Percentiles rank a stretch among this genome's conserved stretches.
Conservation (phyloP, 441 rosid species). For the Aleurites moluccanus region DNA sequence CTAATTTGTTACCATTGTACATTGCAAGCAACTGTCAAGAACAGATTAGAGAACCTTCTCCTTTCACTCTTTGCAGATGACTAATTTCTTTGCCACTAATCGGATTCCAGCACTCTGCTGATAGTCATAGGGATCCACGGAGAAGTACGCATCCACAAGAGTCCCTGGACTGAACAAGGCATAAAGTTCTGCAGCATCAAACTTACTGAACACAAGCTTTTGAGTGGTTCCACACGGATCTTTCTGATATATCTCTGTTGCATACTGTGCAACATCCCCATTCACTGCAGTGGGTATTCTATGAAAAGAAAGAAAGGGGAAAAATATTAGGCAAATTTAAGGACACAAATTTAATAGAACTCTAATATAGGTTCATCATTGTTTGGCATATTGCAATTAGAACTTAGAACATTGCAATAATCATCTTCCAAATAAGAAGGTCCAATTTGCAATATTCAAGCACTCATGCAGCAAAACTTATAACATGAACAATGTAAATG, state of each 20-base stretch:
- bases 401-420: neutral
- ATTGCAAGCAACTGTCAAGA: neutral
- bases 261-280: conserved; percentile 49
- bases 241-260: conserved; percentile 60
- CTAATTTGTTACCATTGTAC: neutral
- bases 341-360: neutral
- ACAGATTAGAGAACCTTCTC: neutral
- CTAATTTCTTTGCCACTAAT: conserved; percentile 58
- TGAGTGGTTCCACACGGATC: conserved; percentile 49
- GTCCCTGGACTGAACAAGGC: conserved; percentile 45
- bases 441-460: neutral
- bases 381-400: neutral
- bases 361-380: neutral
- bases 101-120: conserved; percentile 77
- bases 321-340: neutral
- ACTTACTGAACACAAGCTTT: conserved; percentile 52
- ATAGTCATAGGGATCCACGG: conserved; percentile 68
- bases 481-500: neutral
- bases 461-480: neutral
- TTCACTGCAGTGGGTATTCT: conserved; percentile 54
- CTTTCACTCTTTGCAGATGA: conserved; percentile 34
- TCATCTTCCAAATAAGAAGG: neutral
- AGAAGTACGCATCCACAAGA: conserved; percentile 55
- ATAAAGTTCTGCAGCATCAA: conserved; percentile 50
- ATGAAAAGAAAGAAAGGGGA: conserved; percentile 17